Percentiles rank a stretch among this genome's conserved stretches.
phyloP scores from a whole-genome alignment of 148 eudicot species.

The Selenicereus undatus region DNA sequence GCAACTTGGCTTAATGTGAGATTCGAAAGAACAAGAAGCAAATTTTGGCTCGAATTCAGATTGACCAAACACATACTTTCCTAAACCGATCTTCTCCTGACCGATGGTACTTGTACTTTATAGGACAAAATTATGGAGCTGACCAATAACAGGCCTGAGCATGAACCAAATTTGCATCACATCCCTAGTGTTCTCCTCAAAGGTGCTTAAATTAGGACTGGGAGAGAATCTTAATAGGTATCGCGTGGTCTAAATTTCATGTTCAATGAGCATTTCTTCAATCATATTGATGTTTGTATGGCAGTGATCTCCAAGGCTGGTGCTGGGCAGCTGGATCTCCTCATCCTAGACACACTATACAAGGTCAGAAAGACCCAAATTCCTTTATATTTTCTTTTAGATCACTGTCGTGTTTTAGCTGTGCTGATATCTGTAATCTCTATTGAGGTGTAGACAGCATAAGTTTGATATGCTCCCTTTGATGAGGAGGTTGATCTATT shows the following conservation, averaged over 20 bases:
- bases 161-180: background rate
- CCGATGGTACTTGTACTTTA: background rate
- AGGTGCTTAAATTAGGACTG: background rate
- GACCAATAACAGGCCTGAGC: background rate
- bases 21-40: background rate
- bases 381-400: background rate
- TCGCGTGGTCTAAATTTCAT: background rate
- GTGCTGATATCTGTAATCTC: background rate
- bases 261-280: background rate
- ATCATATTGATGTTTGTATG: slow-evolving; percentile 15
- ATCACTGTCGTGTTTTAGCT: background rate
- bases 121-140: background rate
- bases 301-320: slow-evolving; percentile 70
- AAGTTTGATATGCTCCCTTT: background rate
- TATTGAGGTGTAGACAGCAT: background rate
- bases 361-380: slow-evolving; percentile 23
- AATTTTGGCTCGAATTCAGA: background rate
- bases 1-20: background rate
- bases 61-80: background rate
- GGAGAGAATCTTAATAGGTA: background rate
- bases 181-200: background rate
- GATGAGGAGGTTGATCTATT: background rate
- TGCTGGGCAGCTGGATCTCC: slow-evolving; percentile 80
- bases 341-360: slow-evolving; percentile 63
- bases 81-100: background rate